Base-by-base conservation (phyloP, 2,329 filamentous ascomycete species). In the Diaporthe australafricana region DNA sequence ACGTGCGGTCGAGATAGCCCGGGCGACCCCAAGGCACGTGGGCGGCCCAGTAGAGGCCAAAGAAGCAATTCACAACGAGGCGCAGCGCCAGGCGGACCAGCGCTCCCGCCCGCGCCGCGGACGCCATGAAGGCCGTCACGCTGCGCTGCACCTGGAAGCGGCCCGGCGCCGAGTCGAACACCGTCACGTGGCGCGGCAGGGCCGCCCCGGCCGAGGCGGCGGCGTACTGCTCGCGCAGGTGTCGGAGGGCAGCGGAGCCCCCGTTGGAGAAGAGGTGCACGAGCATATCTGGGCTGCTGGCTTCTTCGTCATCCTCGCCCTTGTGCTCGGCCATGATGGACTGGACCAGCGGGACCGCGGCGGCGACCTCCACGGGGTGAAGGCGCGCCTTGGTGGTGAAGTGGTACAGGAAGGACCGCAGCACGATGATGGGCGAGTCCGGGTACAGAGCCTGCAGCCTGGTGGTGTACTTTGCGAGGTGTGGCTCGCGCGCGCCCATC, bases 241-340 rank as follows among this genome's bases (percentile, higher is more conserved):
- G 79, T 40, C 78, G 78, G 22, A 85, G 82, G 40, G 83, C 83
- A 67, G 81, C 81, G 30, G 83, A 80, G 57, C 87, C 87, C 68
- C 87, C 87, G 74, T 89, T 88, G 48, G 87, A 89, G 75, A 89
- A 88, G 42, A 83, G 72, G 74, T 89, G 87, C 16, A 86, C 76
- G 3, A 88, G 80, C 20, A 88, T 78, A 40, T 79, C 78, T 14
- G 81, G 81, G 45, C 69, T 67, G 50, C n/a, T n/a, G n/a, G n/a
- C n/a, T n/a, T 68, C 14, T 22, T 74, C 25, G 25, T n/a, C 27
- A 25, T 45, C 14, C 67, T 76, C 16, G 76, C 74, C 42, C 77
- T 75, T 12, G 70, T 75, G 5, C 80, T 73, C 71, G 16, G 63
- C 63, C 7, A 78, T 45, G 16, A 81, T 71, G 1, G 78, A 79